Percentiles rank a stretch among this genome's conserved stretches.
phyloP scores from a whole-genome alignment of 73 alveolate genomes.

The Urostyla sp. region DNA sequence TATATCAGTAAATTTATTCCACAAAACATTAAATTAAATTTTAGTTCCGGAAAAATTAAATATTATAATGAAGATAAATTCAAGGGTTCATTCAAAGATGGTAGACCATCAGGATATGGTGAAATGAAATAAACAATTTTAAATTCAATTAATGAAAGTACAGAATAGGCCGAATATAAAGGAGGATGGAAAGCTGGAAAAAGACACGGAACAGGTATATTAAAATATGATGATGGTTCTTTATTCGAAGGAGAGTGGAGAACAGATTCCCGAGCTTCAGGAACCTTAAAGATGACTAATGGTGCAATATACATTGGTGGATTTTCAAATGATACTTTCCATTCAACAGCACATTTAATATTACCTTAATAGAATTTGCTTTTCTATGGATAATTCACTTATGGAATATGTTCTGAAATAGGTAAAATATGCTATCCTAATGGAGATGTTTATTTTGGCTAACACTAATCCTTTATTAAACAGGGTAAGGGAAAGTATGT shows the following conservation, averaged over 20 bases:
- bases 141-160: constrained; percentile 13
- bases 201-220: constrained; percentile 54
- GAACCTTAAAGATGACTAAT: constrained; percentile 40
- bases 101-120: constrained; percentile 55
- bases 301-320: constrained; percentile 53
- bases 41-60: constrained; percentile 41
- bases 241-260: constrained; percentile 69
- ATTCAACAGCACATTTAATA: not conserved
- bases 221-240: constrained; percentile 62
- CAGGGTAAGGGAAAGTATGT: constrained; percentile 43
- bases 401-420: constrained; percentile 9
- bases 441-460: constrained; percentile 45
- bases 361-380: not conserved
- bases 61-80: constrained; percentile 51
- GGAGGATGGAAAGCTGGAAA: constrained; percentile 66
- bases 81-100: constrained; percentile 60
- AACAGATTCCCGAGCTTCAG: constrained; percentile 28
- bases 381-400: constrained; percentile 36
- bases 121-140: not conserved
- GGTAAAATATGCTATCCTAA: constrained; percentile 47
- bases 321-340: constrained; percentile 50
- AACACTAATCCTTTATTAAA: constrained; percentile 19
- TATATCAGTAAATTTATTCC: constrained; percentile 4
- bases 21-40: not conserved
- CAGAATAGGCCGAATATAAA: constrained; percentile 27